phyloP scores from a whole-genome alignment of 306 rosid species.

The Glycine soja region DNA sequence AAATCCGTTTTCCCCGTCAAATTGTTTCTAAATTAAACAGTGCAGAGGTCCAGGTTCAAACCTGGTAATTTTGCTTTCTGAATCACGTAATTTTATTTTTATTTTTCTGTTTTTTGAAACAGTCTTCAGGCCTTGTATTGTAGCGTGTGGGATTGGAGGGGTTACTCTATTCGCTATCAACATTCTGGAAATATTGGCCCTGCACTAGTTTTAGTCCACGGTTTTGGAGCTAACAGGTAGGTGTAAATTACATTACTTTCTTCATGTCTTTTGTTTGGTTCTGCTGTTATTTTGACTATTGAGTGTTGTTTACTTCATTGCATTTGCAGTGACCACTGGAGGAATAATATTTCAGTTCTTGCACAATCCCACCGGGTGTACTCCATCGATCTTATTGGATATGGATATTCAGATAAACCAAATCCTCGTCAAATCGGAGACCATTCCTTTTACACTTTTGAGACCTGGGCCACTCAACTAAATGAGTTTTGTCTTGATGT shows the following conservation, averaged over 20 bases:
- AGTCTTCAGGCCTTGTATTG: slow-evolving; percentile 13
- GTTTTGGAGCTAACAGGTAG: slow-evolving; percentile 99
- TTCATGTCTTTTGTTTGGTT: background rate
- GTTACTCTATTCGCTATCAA: slow-evolving; percentile 85
- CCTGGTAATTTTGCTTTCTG: slow-evolving; percentile 55
- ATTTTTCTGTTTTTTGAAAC: background rate
- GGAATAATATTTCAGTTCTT: slow-evolving; percentile 80
- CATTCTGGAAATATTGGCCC: slow-evolving; percentile 76
- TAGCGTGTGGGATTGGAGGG: slow-evolving; percentile 91
- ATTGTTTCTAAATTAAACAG: slow-evolving; percentile 42
- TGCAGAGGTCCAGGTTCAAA: slow-evolving; percentile 61
- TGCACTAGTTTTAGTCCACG: slow-evolving; percentile 80
- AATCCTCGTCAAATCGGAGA: slow-evolving; percentile 74
- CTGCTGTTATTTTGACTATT: slow-evolving; percentile 40
- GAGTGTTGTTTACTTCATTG: slow-evolving; percentile 47
- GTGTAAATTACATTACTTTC: slow-evolving; percentile 36
- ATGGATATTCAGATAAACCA: slow-evolving; percentile 97
- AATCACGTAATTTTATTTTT: background rate
- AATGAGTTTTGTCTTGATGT: slow-evolving; percentile 83
- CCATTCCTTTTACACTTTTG: slow-evolving; percentile 75
- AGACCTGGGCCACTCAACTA: slow-evolving; percentile 92
- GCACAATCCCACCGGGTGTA: slow-evolving; percentile 81
- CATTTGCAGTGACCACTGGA: slow-evolving; percentile 96
- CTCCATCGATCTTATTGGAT: slow-evolving; percentile 93
- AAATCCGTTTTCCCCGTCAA: slow-evolving; percentile 19